phyloP scores from a whole-genome alignment of 352 stramenopile genomes.

The Phytopythium kandeliae region DNA sequence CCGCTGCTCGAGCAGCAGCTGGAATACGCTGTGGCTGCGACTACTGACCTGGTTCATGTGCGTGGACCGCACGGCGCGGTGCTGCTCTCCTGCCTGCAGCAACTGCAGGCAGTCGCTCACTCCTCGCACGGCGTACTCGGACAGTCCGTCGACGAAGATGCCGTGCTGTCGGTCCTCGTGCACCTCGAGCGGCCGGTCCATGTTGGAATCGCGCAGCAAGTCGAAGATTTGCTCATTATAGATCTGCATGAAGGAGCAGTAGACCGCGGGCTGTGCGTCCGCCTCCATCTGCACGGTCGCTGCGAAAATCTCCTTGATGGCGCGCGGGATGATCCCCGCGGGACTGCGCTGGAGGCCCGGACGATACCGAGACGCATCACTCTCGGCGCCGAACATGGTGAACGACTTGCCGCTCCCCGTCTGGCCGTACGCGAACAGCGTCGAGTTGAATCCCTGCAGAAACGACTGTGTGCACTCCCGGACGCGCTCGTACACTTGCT shows the following conservation, averaged over 20 bases:
- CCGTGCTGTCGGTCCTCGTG: constrained; percentile 81
- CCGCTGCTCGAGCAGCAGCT: constrained; percentile 77
- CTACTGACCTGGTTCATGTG: constrained; percentile 90
- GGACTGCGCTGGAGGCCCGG: constrained; percentile 74
- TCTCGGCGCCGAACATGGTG: constrained; percentile 83
- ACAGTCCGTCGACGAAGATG: constrained; percentile 90
- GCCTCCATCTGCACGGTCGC: constrained; percentile 54
- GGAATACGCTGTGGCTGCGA: constrained; percentile 88
- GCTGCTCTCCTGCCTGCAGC: constrained; percentile 77
- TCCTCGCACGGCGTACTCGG: constrained; percentile 84
- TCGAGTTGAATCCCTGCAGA: constrained; percentile 80
- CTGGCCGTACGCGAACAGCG: constrained; percentile 81
- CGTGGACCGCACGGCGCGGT: constrained; percentile 87
- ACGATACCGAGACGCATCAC: constrained; percentile 59
- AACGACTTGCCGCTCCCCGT: constrained; percentile 85
- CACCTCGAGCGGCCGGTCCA: constrained; percentile 74
- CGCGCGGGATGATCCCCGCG: constrained; percentile 86
- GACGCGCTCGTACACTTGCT: constrained; percentile 78
- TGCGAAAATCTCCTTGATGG: constrained; percentile 86
- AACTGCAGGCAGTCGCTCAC: constrained; percentile 85
- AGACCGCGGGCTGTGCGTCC: constrained; percentile 41
- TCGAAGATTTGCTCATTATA: constrained; percentile 93
- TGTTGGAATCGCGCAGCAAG: constrained; percentile 75
- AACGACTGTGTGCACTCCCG: constrained; percentile 75
- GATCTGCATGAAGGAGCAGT: constrained; percentile 87